Base-by-base conservation (phyloP, 257 asterid genomes). In the Solanum lycopersicoides region DNA sequence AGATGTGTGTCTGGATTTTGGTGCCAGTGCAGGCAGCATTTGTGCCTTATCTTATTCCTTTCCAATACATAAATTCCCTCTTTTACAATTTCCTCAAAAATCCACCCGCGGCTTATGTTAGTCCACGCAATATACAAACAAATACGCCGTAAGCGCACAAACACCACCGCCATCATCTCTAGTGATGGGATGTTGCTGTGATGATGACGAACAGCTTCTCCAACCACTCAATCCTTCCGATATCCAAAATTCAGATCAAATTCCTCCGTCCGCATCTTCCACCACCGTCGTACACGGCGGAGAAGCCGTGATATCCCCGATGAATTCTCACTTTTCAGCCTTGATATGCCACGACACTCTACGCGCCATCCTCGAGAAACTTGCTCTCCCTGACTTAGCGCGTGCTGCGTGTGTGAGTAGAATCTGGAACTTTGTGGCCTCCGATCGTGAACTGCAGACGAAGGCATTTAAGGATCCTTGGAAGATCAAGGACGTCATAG, bases 341-440 rank as follows among this genome's bases (percentile, higher is more conserved):
- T 90, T 97, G 82, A 63, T 90, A 5, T 95, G 98, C 94, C 89
- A 87, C 88, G 99, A 97, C 89, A 97, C 99, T 37, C 97, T 97
- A 89, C 96, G 92, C 6, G 86, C 93, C 59, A 95, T 95, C 86
- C 91, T 97, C 39, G 93, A 94, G 89, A 94, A 90, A 89, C 94
- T 95, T 11, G 77, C 97, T 3, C 87, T 93, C 23, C 39, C 93
- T 41, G 99, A 97, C 87, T 92, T 97, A 41, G 98, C 99, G 21
- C 96, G 98, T 39, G 89, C 99, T 9, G 95, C 98, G 37, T 95
- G 99, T 92, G 99, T 97, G 30, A 93, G 93, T 88, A 92, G 95
- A 88, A 88, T 94, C 63, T 95, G 98, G 98, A 89, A 92, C 44
- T 87, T 90, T 21, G 95, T 95, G 66, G 98, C 98, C 66, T 93